Evolutionary conservation across 352 stramenopile species (phyloP), one percentile per base, ranked within the genome.

Genomic region (Globisporangium recalcitrans): DNA sequence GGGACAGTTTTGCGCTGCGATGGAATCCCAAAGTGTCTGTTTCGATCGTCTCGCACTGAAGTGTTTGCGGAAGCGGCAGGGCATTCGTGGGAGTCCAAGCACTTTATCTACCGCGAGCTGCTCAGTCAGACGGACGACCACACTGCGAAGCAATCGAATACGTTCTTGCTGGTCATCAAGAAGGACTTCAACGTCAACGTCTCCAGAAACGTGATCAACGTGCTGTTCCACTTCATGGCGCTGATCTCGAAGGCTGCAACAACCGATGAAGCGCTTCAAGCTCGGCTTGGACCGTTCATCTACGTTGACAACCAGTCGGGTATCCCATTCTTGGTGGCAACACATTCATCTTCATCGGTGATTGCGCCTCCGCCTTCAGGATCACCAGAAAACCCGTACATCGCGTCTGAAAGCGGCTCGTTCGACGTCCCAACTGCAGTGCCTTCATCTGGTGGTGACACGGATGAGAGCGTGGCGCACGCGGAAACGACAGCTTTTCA

Each of bases 221-320:
- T 95, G 55, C 32, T 95, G 27, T 68, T 95, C 8, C 83, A 91
- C 60, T 89, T 90, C 56, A 70, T 87, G 48, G 73, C 75, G 54
- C 71, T 95, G 26, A 80, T 95, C 52, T 88, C 78, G n/a, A 88
- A 85, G 60, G 65, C 71, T 2, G 68, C 72, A 9, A 67, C 71
- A 32, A 69, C 65, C 0, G 72, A 80, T 21, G 73, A 86, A 54
- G 69, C 64, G 14, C 64, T 80, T 29, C 67, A 63, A 38, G 72
- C 74, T 9, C 80, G 78, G 8, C 80, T 95, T 27, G 85, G 85
- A 1, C 80, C 83, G 21, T 91, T 87, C 61, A 90, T 95, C 52
- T 95, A 95, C 58, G 82, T 95, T 7, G 85, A 95, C 53, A 95
- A 95, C 52, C 83, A 95, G 51, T 91, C 83, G 2, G 85, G 85